Percentiles rank a stretch among this genome's conserved stretches.
Evolutionary conservation across 176 grass and related monocot species (phyloP).

Genomic region (Rhynchospora breviuscula): DNA sequence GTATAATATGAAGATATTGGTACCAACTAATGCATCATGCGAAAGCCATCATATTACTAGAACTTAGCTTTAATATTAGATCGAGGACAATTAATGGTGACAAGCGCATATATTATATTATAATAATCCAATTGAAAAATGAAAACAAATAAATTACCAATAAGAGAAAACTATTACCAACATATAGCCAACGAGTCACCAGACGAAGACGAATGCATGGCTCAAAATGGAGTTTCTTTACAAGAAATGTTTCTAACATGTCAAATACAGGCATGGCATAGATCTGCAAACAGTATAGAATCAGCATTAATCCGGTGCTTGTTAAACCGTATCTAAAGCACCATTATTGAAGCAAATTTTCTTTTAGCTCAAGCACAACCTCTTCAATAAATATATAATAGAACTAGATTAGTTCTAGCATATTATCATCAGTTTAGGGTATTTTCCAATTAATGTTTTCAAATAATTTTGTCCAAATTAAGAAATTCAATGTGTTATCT

Average conservation of each 20-base stretch:
- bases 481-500: no score
- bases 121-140: background rate
- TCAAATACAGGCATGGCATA: slow-evolving; percentile 15
- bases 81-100: background rate
- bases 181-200: slow-evolving; percentile 3
- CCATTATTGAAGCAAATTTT: background rate
- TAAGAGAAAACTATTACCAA: slow-evolving; percentile 15
- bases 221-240: background rate
- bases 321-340: background rate
- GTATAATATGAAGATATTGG: background rate
- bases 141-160: background rate
- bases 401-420: background rate
- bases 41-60: background rate
- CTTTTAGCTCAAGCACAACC: background rate
- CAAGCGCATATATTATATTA: background rate
- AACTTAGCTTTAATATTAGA: background rate
- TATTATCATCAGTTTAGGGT: no score
- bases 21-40: background rate
- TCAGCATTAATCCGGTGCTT: background rate
- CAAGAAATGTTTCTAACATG: slow-evolving; percentile 11
- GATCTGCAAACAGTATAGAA: background rate
- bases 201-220: background rate
- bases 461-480: no score
- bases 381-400: background rate
- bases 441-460: no score